Base-by-base conservation (phyloP, 2,329 filamentous ascomycete genomes). In the Akanthomyces muscarius region DNA sequence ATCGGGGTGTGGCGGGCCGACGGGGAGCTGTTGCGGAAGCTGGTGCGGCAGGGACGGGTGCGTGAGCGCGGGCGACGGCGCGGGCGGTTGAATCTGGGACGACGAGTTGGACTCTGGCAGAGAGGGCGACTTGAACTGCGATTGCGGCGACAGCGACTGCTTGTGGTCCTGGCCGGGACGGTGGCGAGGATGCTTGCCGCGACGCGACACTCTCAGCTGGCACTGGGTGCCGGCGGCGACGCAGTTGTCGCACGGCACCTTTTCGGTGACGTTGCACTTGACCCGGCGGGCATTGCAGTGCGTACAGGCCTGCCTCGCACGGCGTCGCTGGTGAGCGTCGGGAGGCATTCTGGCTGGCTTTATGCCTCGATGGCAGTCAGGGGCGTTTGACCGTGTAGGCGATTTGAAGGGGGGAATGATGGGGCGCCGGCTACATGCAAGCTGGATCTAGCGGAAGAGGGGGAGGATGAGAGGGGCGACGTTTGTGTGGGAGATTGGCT, bases 211-310 rank as follows among this genome's bases (percentile, higher is more conserved):
- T 4, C 69, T 63, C 7, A 69, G 42, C 36, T 69, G 62, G 45
- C 68, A 70, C 28, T 56, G 50, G 13, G 61, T 61, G 16, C 65
- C 59, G 33, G 61, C 63, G 16, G 64, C 44, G 28, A 57, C 57
- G 58, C 68, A 70, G 23, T 70, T 70, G 28, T 61, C 61, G 56
- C 68, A 70, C 6, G 68, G 68, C 0, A 58, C 52, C 41, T 48
- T 41, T 52, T 70, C 68, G 53, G 65, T 66, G 62, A 69, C 65
- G 64, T 70, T 65, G 63, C 68, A 70, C 53, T 67, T 68, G 36
- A 70, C 66, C 4, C 68, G 66, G 13, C 68, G 51, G 18, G 65
- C 58, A 51, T 70, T 69, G 63, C 68, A 69, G 25, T 66, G 48
- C 1, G 64, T 60, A 55, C 68, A 69, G 14, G 67, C 68, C 44